Base-by-base conservation (phyloP, 768 basidiomycete genomes). In the Boletales sp. region DNA sequence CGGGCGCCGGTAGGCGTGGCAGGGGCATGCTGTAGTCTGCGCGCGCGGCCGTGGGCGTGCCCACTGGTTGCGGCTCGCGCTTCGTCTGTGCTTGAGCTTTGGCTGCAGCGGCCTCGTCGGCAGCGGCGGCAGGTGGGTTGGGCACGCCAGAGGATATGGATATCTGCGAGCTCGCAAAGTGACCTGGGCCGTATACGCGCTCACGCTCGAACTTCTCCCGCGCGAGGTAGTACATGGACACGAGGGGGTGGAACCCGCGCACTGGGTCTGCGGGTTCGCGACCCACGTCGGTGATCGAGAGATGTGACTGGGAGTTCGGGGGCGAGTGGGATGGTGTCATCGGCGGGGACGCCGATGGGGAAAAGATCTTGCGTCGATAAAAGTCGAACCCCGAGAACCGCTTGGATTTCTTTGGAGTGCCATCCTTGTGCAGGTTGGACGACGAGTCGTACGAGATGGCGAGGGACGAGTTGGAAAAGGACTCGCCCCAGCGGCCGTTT, bases 351-450 rank as follows among this genome's bases (percentile, higher is more conserved):
- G 76, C 69, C 2, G 64, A 60, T 0, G 79, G 75, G 4, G 81
- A 77, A 69, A 93, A 94, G 40, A 98, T 69, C 69, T 94, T 97
- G 61, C 87, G 82, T 35, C 90, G 81, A 63, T 94, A 95, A 61
- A 93, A 97, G 62, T 97, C 94, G 62, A 99, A 90, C 3, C 87
- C 95, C 12, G 90, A 93, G 67, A 97, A 97, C n/a, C 95, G 80
- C 64, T 86, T 90, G 18, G 77, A 75, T 62, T 86, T 87, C 72
- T 83, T 77, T 2, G 78, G 75, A 4, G 76, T 64, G 19, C 66
- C 57, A 53, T 74, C 74, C 60, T 72, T 74, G 62, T 75, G 76
- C 8, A 69, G 58, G 45, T 67, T 73, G 38, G 64, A 57, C 49
- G 73, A 74, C 49, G 79, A 68, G 14, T 63, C 67, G 31, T 77